phyloP scores from a whole-genome alignment of 192 early-diverging fungal genomes.

The Umbelopsis sp. region DNA sequence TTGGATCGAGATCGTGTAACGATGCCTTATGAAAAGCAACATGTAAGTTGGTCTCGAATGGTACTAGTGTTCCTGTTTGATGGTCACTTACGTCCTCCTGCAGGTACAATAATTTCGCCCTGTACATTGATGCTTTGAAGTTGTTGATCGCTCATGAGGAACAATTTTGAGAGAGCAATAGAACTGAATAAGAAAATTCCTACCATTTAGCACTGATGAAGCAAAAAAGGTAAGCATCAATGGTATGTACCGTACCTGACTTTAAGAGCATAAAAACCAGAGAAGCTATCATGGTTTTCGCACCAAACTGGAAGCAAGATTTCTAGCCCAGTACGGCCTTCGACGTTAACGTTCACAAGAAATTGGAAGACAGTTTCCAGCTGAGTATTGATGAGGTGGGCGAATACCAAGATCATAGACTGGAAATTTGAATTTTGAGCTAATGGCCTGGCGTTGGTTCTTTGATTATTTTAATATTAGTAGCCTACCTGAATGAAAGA shows the following conservation, averaged over 20 bases:
- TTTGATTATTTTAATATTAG: background rate
- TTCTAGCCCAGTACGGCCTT: constrained; percentile 70
- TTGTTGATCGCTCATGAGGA: constrained; percentile 65
- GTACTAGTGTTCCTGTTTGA: background rate
- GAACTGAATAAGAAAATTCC: constrained; percentile 49
- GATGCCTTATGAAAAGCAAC: constrained; percentile 40
- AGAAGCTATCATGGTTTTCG: constrained; percentile 81
- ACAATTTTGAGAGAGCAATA: constrained; percentile 77
- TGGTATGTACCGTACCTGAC: constrained; percentile 55
- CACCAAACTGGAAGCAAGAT: constrained; percentile 81
- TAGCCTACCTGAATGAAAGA: constrained; percentile 74
- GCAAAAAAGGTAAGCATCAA: background rate
- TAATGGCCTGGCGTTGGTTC: too few species aligned
- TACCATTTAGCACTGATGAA: background rate
- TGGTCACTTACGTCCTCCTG: constrained; percentile 3
- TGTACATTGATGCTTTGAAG: constrained; percentile 70
- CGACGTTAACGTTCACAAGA: constrained; percentile 60
- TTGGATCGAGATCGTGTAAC: constrained; percentile 59
- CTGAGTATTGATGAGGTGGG: constrained; percentile 77
- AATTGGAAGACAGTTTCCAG: constrained; percentile 74
- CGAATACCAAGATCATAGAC: constrained; percentile 85
- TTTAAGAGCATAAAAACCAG: constrained; percentile 84
- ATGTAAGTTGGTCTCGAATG: background rate
- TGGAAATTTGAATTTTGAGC: constrained; percentile 21
- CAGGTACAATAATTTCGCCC: constrained; percentile 74